Evolutionary conservation across 768 basidiomycete genomes (phyloP), one percentile per base, ranked within the genome.

Genomic region (Trametes sanguinea): DNA sequence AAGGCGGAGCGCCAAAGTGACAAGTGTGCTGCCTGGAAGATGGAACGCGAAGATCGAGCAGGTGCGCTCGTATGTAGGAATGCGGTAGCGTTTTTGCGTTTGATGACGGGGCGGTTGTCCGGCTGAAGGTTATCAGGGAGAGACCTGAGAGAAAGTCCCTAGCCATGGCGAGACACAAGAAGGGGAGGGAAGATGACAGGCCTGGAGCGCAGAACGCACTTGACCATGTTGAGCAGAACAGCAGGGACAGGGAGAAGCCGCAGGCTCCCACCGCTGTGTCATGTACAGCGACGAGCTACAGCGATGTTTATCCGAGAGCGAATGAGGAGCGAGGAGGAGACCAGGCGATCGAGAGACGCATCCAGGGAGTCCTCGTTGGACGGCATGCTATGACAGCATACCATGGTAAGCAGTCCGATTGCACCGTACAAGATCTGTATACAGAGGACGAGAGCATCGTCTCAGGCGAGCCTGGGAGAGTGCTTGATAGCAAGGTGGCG

Each of bases 251-350:
- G n/a, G 45, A 55, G 48, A 48, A 9, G 50, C 57, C 54, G 63
- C 46, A 13, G 17, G 22, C 55, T 64, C 63, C 54, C 63, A 64
- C 58, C 59, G 48, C 11, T 16, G 17, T 54, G 35, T 63, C 51
- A 63, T 48, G 35, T 44, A 54, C 44, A 33, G 45, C 17, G 29
- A 32, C 32, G 22, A 16, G 32, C 57, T 52, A 63, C 37, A 53
- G 63, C 63, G 63, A 64, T 37, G 54, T 64, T 64, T 64, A 27
- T 39, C 63, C 63, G 62, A 32, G 57, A 32, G 51, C 63, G 58
- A 64, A 56, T 60, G 50, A 32, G 63, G 29, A 17, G 7, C 22
- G 55, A 50, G 57, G 39, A 45, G 22, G 40, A 35, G 57, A 14
- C 40, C 30, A 29, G 45, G 32, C 37, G 51, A 30, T 6, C 11